Base-by-base conservation (phyloP, 257 asterid species). In the Leonotis leonurus region DNA sequence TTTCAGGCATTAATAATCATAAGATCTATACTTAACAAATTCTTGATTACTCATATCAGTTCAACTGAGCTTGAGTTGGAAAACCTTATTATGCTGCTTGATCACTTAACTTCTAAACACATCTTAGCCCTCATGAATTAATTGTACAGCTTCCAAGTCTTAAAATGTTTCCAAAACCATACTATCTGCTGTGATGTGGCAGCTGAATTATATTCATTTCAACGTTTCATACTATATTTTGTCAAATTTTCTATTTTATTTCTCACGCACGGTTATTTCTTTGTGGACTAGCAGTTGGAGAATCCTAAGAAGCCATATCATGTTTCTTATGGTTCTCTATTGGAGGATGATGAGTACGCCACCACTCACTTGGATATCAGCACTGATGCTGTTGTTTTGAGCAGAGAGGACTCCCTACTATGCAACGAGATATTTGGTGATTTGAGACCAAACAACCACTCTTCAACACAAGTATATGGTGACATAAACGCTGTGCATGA, bases 351-450 rank as follows among this genome's bases (percentile, higher is more conserved):
- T n/a, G 81, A 78, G 46, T 66, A 64, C 24, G 13, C 41, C 24
- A n/a, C 41, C 10, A 30, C 56, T 40, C 58, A 78, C 69, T 57
- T 81, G 67, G 81, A 75, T 44, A 75, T 73, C 68, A 77, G 76
- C 71, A 37, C 83, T 6, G 67, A 71, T 70, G 76, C 75, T 54
- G 37, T 55, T 53, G 82, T 70, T 24, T 44, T 50, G 43, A 59
- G 71, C 46, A 52, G 17, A 37, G 55, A 36, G 1, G 69, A 67
- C 8, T 58, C 82, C 50, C 72, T 80, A 21, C 24, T 75, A 17
- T 83, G 88, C 77, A 67, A 80, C 51, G 92, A 80, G 58, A 71
- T 32, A 7, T 57, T 72, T 2, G 68, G 60, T 61, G 59, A 59
- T 68, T 41, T 37, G 20, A 60, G 7, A 53, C 73, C 69, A 20